Conservation (phyloP, 2,329 filamentous ascomycete species). For the Fusarium tjaetaba region DNA sequence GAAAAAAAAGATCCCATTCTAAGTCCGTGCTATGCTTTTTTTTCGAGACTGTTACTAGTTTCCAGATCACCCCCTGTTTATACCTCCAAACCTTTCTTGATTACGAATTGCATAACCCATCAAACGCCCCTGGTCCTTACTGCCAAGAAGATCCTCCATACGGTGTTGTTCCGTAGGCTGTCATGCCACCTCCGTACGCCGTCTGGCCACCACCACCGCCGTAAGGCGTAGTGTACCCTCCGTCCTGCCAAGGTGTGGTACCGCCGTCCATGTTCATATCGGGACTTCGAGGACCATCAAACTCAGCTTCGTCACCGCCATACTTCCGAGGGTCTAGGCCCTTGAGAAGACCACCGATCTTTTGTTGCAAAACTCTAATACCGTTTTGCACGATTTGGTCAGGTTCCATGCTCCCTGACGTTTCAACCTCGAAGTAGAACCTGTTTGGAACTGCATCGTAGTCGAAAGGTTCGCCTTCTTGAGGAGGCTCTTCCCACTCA, state of each 20-base stretch:
- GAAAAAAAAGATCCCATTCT: slow-evolving; percentile 40
- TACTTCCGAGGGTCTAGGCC: slow-evolving; percentile 59
- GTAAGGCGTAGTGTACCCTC: slow-evolving; percentile 74
- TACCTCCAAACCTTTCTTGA: slow-evolving; percentile 30
- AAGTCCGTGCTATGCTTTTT: slow-evolving; percentile 42
- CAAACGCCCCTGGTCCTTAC: slow-evolving; percentile 44
- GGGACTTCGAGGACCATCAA: slow-evolving; percentile 73
- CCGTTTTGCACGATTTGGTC: slow-evolving; percentile 90
- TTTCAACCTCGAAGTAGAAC: slow-evolving; percentile 96
- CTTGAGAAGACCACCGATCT: slow-evolving; percentile 82
- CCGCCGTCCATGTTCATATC: slow-evolving; percentile 69
- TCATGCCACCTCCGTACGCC: slow-evolving; percentile 73
- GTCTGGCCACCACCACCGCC: slow-evolving; percentile 67
- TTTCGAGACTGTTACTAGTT: slow-evolving; percentile 35
- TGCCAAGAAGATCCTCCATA: slow-evolving; percentile 63
- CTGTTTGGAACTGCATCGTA: slow-evolving; percentile 84
- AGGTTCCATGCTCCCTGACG: slow-evolving; percentile 86
- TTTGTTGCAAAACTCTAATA: slow-evolving; percentile 88
- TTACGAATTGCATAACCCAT: slow-evolving; percentile 37
- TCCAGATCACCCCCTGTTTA: slow-evolving; percentile 25
- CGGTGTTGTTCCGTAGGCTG: slow-evolving; percentile 70
- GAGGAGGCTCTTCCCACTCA: slow-evolving; percentile 79
- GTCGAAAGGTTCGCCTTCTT: slow-evolving; percentile 88
- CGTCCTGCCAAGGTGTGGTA: slow-evolving; percentile 66
- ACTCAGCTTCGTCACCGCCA: slow-evolving; percentile 67